Conservation (phyloP, 2,329 filamentous ascomycete genomes). For the Teratosphaeria epicoccoides region DNA sequence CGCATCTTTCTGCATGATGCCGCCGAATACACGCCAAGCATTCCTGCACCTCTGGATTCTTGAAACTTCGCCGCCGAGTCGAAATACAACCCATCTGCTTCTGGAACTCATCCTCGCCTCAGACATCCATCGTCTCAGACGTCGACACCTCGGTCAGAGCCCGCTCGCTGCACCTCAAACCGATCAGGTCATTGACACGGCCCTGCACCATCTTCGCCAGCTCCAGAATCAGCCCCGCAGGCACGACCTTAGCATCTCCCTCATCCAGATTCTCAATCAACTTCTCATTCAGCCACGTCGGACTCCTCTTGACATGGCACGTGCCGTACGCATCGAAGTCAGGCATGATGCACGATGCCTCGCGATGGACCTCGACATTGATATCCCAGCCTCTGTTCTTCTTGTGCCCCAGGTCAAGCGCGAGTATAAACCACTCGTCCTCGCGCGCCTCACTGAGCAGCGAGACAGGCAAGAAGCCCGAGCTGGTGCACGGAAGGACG, state of each 20-base stretch:
- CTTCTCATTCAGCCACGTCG: constrained; percentile 7
- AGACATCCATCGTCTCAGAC: not conserved
- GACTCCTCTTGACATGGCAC: constrained; percentile 3
- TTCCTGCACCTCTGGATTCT: not conserved
- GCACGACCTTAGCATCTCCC: not conserved
- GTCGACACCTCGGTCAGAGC: not conserved
- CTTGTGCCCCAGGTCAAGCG: not conserved
- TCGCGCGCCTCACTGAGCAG: not conserved
- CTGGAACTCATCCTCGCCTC: not conserved
- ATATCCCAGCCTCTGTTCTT: not conserved
- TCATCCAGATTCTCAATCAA: constrained; percentile 3
- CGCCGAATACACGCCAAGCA: not conserved
- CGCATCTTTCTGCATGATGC: not conserved
- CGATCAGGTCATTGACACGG: constrained; percentile 1
- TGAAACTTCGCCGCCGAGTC: not conserved
- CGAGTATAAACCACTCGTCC: not conserved
- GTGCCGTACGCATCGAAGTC: not conserved
- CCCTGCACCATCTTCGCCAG: constrained; percentile 5
- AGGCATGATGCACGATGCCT: constrained; percentile 5
- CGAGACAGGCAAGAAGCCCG: not conserved
- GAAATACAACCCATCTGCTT: too few relatives aligned
- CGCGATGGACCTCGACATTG: constrained; percentile 5
- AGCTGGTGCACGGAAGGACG: not conserved
- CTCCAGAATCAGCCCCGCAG: not conserved
- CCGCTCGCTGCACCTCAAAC: not conserved